Evolutionary conservation across 257 asterid genomes (phyloP).

Genomic region (Nicotiana tomentosiformis): DNA sequence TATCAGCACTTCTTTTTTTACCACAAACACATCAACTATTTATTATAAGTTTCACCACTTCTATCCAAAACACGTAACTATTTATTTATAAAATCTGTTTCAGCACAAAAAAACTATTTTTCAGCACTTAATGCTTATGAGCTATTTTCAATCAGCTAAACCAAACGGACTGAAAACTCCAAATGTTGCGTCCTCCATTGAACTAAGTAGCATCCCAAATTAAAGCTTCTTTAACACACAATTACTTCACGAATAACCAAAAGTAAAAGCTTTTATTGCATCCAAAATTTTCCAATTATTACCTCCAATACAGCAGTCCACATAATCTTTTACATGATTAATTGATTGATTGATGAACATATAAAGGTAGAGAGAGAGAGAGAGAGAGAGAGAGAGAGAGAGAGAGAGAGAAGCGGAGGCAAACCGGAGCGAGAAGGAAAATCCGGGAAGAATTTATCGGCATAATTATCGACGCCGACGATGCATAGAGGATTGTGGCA

Average conservation of each 20-base stretch:
- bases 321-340: not conserved
- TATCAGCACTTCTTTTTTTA: too few relatives aligned
- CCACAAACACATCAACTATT: too few relatives aligned
- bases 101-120: too few relatives aligned
- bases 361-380: not conserved
- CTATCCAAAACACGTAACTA: too few relatives aligned
- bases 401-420: not conserved
- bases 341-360: not conserved
- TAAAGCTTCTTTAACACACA: not conserved
- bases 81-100: too few relatives aligned
- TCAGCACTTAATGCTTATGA: too few relatives aligned
- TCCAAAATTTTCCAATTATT: not conserved
- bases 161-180: not conserved
- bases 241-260: not conserved
- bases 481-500: slow-evolving; percentile 81
- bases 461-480: slow-evolving; percentile 73
- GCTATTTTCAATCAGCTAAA: too few relatives aligned
- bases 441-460: slow-evolving; percentile 51
- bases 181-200: not conserved
- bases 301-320: not conserved
- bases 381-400: not conserved
- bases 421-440: slow-evolving; percentile 41
- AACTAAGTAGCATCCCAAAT: not conserved
- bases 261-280: not conserved
- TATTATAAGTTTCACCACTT: too few relatives aligned